Conservation (phyloP, 129 eudicot species). For the Chrysanthemum makinoi region DNA sequence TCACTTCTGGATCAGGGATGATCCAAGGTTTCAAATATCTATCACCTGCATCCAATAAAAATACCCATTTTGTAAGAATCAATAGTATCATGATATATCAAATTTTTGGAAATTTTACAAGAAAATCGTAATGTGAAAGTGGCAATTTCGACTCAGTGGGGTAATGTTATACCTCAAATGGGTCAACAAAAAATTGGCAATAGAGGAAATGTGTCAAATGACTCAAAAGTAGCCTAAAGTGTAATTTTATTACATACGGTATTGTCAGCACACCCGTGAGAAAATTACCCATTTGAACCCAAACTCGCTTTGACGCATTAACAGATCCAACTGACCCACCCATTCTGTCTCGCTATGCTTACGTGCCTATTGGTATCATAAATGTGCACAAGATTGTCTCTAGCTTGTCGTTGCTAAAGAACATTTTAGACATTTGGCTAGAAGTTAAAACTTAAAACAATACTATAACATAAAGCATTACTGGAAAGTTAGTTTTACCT, state of each 20-base stretch:
- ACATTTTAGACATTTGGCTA: background rate
- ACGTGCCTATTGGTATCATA: background rate
- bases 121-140: background rate
- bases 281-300: background rate
- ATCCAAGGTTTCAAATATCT: conserved; percentile 83
- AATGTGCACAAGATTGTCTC: background rate
- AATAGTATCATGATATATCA: background rate
- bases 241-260: background rate
- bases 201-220: background rate
- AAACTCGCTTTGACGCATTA: conserved; percentile 10
- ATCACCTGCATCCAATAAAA: conserved; percentile 49
- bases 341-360: background rate
- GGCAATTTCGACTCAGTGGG: background rate
- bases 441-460: conserved; percentile 10
- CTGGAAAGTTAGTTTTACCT: conserved; percentile 2
- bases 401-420: background rate
- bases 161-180: background rate
- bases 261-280: no score
- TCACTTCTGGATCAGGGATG: conserved; percentile 86
- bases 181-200: background rate
- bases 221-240: background rate
- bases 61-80: conserved; percentile 11
- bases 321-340: background rate
- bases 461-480: background rate
- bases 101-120: background rate